These are phyloP conservation scores for Leersia perrieri DNA, from an alignment of 176 grass and related monocot genomes.

Conservation along the genomic window DNA sequence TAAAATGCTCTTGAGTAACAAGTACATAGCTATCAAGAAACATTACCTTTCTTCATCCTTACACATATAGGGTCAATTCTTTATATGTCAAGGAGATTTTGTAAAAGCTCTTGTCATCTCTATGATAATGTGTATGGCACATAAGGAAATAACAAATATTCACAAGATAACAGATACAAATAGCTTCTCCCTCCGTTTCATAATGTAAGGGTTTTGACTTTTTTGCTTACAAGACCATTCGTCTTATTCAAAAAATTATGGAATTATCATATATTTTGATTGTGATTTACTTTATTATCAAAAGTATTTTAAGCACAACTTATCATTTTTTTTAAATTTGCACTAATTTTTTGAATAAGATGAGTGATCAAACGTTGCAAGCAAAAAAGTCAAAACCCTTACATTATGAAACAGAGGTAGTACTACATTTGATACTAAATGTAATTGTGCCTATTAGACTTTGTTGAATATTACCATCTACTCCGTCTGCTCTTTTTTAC, in stretches of 20 bases:
- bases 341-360: too few relatives aligned
- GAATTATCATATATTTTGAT: too few relatives aligned
- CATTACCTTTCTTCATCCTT: background rate
- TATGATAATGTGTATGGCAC: background rate
- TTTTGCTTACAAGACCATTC: too few relatives aligned
- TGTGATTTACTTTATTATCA: too few relatives aligned
- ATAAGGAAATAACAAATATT: background rate
- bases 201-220: too few relatives aligned
- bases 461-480: background rate
- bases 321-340: too few relatives aligned
- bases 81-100: background rate
- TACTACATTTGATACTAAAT: constrained; percentile 1
- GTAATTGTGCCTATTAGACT: background rate
- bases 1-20: background rate
- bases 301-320: too few relatives aligned
- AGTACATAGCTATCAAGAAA: background rate
- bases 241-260: too few relatives aligned
- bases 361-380: too few relatives aligned
- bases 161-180: background rate
- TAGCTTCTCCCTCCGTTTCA: too few relatives aligned
- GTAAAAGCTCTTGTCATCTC: background rate
- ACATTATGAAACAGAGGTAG: too few relatives aligned
- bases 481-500: background rate
- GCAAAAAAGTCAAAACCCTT: too few relatives aligned
- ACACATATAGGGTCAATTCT: background rate